These are phyloP conservation scores for Poteriospumella lacustris DNA, from an alignment of 108 stramenopile genomes.

Conservation along the genomic window DNA sequence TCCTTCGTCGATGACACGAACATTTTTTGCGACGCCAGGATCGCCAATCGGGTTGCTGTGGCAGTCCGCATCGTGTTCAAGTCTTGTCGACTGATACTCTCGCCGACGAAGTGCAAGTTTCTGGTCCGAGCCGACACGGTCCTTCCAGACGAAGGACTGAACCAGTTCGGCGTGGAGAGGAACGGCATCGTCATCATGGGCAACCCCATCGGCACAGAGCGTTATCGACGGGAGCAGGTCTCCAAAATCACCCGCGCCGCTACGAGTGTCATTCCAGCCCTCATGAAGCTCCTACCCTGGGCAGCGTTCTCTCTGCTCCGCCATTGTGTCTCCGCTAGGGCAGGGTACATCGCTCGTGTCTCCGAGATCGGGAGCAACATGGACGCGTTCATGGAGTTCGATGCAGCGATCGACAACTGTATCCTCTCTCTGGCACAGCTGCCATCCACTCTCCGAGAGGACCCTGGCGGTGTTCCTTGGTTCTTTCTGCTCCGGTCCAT, in stretches of 20 bases:
- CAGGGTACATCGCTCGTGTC: background rate
- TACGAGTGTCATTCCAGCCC: background rate
- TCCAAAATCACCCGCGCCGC: background rate
- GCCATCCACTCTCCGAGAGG: background rate
- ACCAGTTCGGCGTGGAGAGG: background rate
- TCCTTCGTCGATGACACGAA: background rate
- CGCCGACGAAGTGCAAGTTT: background rate
- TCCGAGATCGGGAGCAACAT: background rate
- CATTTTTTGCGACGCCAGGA: background rate
- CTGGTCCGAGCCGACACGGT: background rate
- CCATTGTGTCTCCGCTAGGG: background rate
- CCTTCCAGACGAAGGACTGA: background rate
- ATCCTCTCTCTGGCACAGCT: background rate
- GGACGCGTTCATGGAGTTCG: background rate
- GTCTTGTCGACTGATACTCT: background rate
- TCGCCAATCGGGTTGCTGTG: background rate
- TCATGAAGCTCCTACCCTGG: background rate
- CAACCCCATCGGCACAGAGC: background rate
- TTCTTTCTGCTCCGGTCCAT: background rate
- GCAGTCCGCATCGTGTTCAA: background rate
- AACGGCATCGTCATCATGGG: background rate
- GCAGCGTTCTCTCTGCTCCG: background rate
- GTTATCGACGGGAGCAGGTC: background rate
- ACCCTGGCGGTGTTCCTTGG: background rate
- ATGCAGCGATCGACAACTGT: background rate